Evolutionary conservation across 2,329 filamentous ascomycete genomes (phyloP), one percentile per base, ranked within the genome.

Genomic region (Elsinoe ampelina): DNA sequence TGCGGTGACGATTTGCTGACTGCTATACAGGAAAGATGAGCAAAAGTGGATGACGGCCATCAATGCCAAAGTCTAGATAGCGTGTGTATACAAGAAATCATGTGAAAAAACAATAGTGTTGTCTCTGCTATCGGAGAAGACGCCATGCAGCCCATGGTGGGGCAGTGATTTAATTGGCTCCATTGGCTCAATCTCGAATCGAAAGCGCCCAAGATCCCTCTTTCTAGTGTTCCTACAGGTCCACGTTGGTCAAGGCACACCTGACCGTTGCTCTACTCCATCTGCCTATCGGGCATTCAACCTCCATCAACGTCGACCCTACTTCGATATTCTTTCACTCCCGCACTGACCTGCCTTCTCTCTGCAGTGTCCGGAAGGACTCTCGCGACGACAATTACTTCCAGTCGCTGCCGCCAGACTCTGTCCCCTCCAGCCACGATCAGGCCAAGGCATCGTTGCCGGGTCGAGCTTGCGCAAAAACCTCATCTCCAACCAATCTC

Each of bases 41-140:
- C 85, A 93, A 71, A 92, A 89, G 71, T 95, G 89, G 89, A 82
- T 85, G 71, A 80, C 84, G 15, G 89, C 86, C 2, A 84, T 95
- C 50, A 76, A 77, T 59, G 76, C 79, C 13, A 26, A 45, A 17
- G 20, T 26, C 8, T 55, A 43, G 19, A 55, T 13, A 55, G 12
- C 20, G n/a, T n/a, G n/a, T n/a, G n/a, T n/a, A n/a, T n/a, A n/a
- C n/a, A n/a, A n/a, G n/a, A n/a, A n/a, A n/a, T 41, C n/a, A 8
- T 6, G 38, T 41, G 38, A 22, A 45, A 5, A 26, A 26, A 45
- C 41, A n/a, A 26, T 7, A 7, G 26, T 30, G 26, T 30, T 30
- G 39, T 42, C 12, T 10, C 8, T 42, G 15, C 13, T 42, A 42
- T 42, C 15, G 39, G 19, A 42, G 39, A 42, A 42, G 13, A 42